Conservation (phyloP, 202 grass and related monocot species). For the Brachypodium distachyon region DNA sequence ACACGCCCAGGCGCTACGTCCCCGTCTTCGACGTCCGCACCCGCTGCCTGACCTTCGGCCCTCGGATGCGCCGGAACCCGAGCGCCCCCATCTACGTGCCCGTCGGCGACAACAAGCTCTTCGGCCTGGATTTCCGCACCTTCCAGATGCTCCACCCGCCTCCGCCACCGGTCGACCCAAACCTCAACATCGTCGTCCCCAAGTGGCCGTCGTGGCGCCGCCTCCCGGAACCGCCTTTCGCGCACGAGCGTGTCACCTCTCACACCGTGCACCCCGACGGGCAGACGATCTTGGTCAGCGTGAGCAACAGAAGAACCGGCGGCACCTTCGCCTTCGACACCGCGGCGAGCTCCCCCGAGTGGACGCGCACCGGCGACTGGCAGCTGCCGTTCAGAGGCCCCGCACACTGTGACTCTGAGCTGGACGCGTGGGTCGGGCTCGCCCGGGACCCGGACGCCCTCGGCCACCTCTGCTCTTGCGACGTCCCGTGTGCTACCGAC, state of each 20-base stretch:
- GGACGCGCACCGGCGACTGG: not conserved
- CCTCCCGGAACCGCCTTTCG: not conserved
- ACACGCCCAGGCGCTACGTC: not conserved
- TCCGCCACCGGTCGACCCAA: not conserved
- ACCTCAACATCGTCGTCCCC: too few species aligned
- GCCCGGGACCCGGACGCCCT: not conserved
- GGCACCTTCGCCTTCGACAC: not conserved
- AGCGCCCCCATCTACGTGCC: not conserved
- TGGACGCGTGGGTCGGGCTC: not conserved
- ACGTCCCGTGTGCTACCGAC: not conserved
- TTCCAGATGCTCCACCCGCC: not conserved
- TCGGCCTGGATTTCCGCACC: not conserved
- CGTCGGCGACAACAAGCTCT: not conserved
- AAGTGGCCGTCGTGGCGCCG: not conserved
- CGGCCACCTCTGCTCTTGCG: not conserved
- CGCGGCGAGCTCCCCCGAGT: not conserved
- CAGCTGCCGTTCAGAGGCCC: not conserved
- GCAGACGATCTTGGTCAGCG: not conserved
- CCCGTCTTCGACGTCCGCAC: not conserved
- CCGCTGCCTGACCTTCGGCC: not conserved
- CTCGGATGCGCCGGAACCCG: not conserved
- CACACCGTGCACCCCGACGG: not conserved
- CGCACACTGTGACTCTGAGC: not conserved
- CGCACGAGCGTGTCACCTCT: not conserved
- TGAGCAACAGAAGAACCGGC: not conserved